Evolutionary conservation across 805 yeast genomes (phyloP), one percentile per base, ranked within the genome.

Genomic region (Yamadazyma olivae): DNA sequence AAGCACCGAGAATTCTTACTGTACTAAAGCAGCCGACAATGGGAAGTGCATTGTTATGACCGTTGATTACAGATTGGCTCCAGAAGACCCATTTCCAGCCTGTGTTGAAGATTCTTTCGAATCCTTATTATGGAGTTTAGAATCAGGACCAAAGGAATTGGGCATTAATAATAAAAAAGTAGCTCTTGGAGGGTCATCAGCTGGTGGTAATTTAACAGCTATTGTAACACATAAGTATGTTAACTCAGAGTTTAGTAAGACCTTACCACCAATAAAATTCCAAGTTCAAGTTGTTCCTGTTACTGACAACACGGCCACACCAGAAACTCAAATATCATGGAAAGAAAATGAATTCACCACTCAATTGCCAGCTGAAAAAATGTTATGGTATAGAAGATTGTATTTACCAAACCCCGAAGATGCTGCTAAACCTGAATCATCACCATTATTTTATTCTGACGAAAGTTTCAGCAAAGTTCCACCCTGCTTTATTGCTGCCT

Each of bases 41-140:
- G 59, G 66, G 8, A 40, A 59, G 30, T 57, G 68, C 40, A 46
- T 59, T n/a, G 74, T 70, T 10, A 53, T 74, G 8, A 54, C 66
- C 6, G 70, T 73, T n/a, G 76, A 73, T 48, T 74, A 74, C 50
- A 43, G 78, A 27, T 50, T 71, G 36, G 77, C 77, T 0, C 79
- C 79, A 3, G 75, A 73, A 46, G 43, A 54, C 45, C 71, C 71
- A 16, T 74, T 56, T 48, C 79, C 79, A 3, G 72, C 75, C 7
- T 59, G 70, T 29, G 62, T 68, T 2, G 63, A 71, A 7, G 77
- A 72, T 52, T 47, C 68, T n/a, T 67, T 54, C 40, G 58, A 51
- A 24, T 64, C 74, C 3, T 43, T 57, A 12, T 12, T 62, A 14
- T 64, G 59, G 50, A 52, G 52, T 4, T 44, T 52, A 9, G 52